phyloP scores from a whole-genome alignment of 768 basidiomycete genomes.

The Mycena rebaudengoi region DNA sequence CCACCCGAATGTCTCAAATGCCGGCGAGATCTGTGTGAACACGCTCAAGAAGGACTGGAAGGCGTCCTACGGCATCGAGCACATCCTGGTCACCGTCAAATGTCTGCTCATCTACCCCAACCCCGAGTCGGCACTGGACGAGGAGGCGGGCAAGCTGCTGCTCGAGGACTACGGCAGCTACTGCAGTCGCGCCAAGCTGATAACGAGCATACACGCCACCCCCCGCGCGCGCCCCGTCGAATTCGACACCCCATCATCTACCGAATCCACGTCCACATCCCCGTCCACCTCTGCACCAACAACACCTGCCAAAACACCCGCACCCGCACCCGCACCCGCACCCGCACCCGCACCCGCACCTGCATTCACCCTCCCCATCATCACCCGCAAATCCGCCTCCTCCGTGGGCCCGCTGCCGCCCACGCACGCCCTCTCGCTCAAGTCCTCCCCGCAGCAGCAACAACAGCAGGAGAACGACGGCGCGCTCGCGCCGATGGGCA shows the following conservation, averaged over 20 bases:
- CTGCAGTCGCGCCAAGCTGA: conserved; percentile 84
- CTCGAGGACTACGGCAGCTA: conserved; percentile 92
- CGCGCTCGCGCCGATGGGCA: conserved; percentile 33
- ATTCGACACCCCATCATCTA: conserved; percentile 60
- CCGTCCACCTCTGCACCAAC: conserved; percentile 40
- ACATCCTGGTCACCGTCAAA: conserved; percentile 93
- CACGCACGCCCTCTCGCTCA: conserved; percentile 43
- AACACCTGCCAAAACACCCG: conserved; percentile 39
- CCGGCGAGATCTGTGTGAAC: conserved; percentile 96
- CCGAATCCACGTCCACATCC: conserved; percentile 22
- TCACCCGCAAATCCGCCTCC: conserved; percentile 54
- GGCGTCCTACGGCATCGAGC: conserved; percentile 86
- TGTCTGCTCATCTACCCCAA: conserved; percentile 97
- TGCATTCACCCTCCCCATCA: conserved; percentile 48
- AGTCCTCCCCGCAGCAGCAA: conserved; percentile 45
- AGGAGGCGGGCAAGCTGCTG: conserved; percentile 93
- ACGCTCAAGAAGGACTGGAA: conserved; percentile 99
- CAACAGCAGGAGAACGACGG: conserved; percentile 44
- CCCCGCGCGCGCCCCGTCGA: conserved; percentile 78
- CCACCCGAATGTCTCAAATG: conserved; percentile 92
- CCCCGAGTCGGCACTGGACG: conserved; percentile 94
- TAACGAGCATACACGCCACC: conserved; percentile 92
- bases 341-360: conserved; percentile 34
- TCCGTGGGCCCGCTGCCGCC: conserved; percentile 48
- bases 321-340: conserved; percentile 35